Conservation (phyloP, 2,329 filamentous ascomycete genomes). For the Cryphonectria naterciae region DNA sequence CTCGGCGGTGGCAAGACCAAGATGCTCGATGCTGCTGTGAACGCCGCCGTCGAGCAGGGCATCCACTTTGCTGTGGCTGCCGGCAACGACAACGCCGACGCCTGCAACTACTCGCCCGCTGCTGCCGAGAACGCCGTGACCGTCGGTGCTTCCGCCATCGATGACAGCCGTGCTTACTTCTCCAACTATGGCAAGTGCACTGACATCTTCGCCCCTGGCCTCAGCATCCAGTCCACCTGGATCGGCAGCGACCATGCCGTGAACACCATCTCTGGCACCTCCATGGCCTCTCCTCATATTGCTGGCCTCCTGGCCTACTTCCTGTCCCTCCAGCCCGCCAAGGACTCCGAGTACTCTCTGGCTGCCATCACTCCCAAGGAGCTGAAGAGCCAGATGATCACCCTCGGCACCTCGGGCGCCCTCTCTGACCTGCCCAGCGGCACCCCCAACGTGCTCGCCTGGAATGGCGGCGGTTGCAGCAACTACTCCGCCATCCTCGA, state of each 20-base stretch:
- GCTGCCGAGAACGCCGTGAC: conserved; percentile 90
- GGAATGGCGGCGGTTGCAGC: conserved; percentile 94
- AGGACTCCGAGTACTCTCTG: conserved; percentile 89
- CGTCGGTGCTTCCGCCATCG: conserved; percentile 90
- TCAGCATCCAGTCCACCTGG: conserved; percentile 98
- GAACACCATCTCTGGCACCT: conserved; percentile 99
- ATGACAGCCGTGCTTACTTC: conserved; percentile 98
- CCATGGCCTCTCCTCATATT: conserved; percentile 98
- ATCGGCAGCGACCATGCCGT: conserved; percentile 93
- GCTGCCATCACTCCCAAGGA: conserved; percentile 88
- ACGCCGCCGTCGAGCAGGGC: conserved; percentile 88
- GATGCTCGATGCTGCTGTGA: conserved; percentile 88
- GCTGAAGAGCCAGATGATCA: conserved; percentile 87
- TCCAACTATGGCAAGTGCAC: conserved; percentile 99
- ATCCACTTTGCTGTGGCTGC: conserved; percentile 98
- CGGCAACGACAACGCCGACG: conserved; percentile 98
- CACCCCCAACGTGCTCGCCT: conserved; percentile 94
- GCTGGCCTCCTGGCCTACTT: conserved; percentile 96
- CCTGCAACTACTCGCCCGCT: conserved; percentile 98
- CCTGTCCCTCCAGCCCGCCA: conserved; percentile 89
- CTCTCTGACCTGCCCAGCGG: conserved; percentile 81
- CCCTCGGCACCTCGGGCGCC: conserved; percentile 76
- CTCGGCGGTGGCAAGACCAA: conserved; percentile 96
- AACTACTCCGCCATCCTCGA: conserved; percentile 87
- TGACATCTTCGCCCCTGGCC: conserved; percentile 96